Base-by-base conservation (phyloP, 768 basidiomycete species). In the Panellus pusillus region DNA sequence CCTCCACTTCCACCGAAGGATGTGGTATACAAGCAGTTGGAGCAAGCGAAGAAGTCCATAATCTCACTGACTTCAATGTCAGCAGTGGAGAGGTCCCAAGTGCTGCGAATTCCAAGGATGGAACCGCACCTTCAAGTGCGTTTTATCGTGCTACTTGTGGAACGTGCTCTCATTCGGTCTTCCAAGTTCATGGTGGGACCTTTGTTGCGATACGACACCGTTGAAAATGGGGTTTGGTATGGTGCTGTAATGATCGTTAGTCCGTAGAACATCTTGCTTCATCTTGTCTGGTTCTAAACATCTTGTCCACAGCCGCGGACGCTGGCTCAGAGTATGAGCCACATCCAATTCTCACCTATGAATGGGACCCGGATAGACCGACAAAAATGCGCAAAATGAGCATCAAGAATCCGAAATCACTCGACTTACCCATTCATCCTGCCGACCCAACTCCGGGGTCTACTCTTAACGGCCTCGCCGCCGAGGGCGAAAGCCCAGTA, bases 231-330 rank as follows among this genome's bases (percentile, higher is more conserved):
- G 15, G 73, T 93, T 32, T 99, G 93, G 92, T 80, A 86, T 57
- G 96, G 94, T 7, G 91, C 89, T 12, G 91, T 84, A 11, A 72
- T 99, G 70, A 79, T 98, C 51, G 93, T 98, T 60, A 92, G 87
- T 89, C 59, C 71, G 87, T 88, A 48, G 15, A 27, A 6, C 40
- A n/a, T 43, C 8, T 24, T 41, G 27, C 17, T 52, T 46, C 20
- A 15, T 1, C 46, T 18, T 54, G 36, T 46, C 35, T 32, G 20
- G 27, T 47, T 36, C 52, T 51, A 17, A 46, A 55, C 17, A 20
- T 8, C 37, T 41, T 19, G 47, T 42, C 44, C 27, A 35, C 47
- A 90, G 87, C 91, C 42, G 82, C 88, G 19, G 91, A 93, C 67
- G 77, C 83, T 19, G 89, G 89, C 14, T 92, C 89, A 1, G 73